Percentiles rank a stretch among this genome's conserved stretches.
Conservation (phyloP, 2,329 filamentous ascomycete species). For the Aspergillus quadricinctus region DNA sequence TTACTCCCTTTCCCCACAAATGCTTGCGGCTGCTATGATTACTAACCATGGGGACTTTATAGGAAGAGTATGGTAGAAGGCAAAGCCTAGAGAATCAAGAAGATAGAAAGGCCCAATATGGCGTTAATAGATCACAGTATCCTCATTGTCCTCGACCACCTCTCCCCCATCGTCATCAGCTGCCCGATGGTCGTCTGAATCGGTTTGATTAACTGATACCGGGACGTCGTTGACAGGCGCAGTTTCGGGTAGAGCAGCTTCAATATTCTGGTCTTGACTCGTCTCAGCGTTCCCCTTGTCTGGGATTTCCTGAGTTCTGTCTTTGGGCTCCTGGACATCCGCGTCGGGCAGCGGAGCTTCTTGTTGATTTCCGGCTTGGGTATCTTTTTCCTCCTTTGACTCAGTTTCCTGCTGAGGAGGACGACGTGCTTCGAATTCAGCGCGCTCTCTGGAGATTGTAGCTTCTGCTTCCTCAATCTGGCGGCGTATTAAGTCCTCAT, state of each 20-base stretch:
- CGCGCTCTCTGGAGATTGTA: constrained; percentile 60
- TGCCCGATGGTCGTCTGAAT: constrained; percentile 40
- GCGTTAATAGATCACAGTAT: constrained; percentile 78
- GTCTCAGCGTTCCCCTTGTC: constrained; percentile 23
- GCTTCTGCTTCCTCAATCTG: constrained; percentile 65
- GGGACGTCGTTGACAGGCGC: constrained; percentile 26
- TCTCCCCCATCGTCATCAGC: constrained; percentile 68
- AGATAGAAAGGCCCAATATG: constrained; percentile 2
- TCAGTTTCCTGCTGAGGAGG: constrained; percentile 27
- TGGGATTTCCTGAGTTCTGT: constrained; percentile 44
- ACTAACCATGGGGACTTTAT: not conserved
- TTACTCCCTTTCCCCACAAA: not conserved
- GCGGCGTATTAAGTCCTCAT: constrained; percentile 65
- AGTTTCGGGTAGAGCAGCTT: constrained; percentile 16
- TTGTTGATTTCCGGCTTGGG: constrained; percentile 26
- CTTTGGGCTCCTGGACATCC: constrained; percentile 23
- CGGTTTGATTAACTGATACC: constrained; percentile 33
- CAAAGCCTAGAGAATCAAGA: not conserved
- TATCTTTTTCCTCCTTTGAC: constrained; percentile 8
- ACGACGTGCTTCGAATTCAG: constrained; percentile 55
- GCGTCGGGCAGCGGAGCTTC: constrained; percentile 15
- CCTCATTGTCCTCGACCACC: constrained; percentile 79
- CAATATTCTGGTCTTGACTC: constrained; percentile 12
- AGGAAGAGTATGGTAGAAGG: not conserved
- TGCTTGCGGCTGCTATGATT: not conserved